A percentile compares a stretch with the other conserved stretches of the same genome.
Conservation (phyloP, 106 monocot species). For the Allium cepa region DNA sequence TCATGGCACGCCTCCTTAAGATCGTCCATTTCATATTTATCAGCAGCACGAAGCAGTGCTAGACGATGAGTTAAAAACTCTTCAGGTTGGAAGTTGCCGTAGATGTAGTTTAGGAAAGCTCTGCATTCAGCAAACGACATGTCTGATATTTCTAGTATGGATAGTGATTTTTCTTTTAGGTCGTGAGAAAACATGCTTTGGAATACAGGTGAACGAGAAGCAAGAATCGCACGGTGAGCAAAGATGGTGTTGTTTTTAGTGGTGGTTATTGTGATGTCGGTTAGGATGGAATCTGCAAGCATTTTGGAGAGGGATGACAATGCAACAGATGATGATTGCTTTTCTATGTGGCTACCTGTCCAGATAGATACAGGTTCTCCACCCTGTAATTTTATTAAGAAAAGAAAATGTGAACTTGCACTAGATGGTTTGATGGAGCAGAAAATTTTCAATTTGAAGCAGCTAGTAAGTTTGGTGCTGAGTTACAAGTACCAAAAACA, state of each 20-base stretch:
- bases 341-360: slow-evolving; percentile 32
- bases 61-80: slow-evolving; percentile 71
- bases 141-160: slow-evolving; percentile 71
- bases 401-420: too few relatives aligned
- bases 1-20: slow-evolving; percentile 83
- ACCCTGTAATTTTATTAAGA: slow-evolving; percentile 29
- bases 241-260: slow-evolving; percentile 44
- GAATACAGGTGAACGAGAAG: slow-evolving; percentile 73
- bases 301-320: slow-evolving; percentile 50
- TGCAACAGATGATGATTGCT: slow-evolving; percentile 28
- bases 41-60: slow-evolving; percentile 61
- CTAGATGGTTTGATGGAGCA: too few relatives aligned
- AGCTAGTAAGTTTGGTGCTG: too few relatives aligned
- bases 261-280: slow-evolving; percentile 78
- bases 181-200: slow-evolving; percentile 89
- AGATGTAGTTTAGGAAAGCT: slow-evolving; percentile 80
- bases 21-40: slow-evolving; percentile 83
- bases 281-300: slow-evolving; percentile 62
- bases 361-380: slow-evolving; percentile 78
- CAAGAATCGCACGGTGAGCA: slow-evolving; percentile 84
- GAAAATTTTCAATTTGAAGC: too few relatives aligned
- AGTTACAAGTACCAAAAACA: too few relatives aligned
- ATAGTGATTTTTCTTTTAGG: slow-evolving; percentile 75
- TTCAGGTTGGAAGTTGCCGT: slow-evolving; percentile 41
- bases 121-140: slow-evolving; percentile 67